phyloP scores from a whole-genome alignment of 495 filamentous ascomycete genomes.

The Peziza echinospora region DNA sequence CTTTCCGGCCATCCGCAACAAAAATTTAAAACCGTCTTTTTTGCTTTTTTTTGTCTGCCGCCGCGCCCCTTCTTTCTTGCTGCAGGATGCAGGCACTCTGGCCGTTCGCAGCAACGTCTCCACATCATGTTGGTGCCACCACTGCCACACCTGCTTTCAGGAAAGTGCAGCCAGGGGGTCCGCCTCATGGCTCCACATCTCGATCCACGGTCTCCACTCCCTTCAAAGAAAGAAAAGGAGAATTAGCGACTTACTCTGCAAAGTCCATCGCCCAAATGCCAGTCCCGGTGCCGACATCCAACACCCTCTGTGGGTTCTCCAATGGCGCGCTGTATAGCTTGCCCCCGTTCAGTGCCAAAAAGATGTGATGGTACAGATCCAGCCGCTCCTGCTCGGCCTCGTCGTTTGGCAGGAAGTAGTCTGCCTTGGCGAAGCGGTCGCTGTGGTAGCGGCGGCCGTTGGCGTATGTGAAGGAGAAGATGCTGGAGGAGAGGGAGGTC shows the following conservation, averaged over 20 bases:
- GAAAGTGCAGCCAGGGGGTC: too few relatives aligned
- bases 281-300: conserved; percentile 21
- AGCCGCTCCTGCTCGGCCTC: conserved; percentile 4
- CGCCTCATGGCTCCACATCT: background rate
- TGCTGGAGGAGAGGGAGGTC: background rate
- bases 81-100: too few relatives aligned
- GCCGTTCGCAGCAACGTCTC: too few relatives aligned
- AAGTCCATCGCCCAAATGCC: conserved; percentile 19
- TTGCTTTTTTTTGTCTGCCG: too few relatives aligned
- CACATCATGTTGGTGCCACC: background rate
- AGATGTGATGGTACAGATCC: conserved; percentile 19
- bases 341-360: conserved; percentile 6
- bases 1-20: background rate
- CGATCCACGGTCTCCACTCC: background rate
- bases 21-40: too few relatives aligned
- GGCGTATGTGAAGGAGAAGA: conserved; percentile 19
- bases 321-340: conserved; percentile 14
- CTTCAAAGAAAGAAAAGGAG: background rate
- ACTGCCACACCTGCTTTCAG: too few relatives aligned
- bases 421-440: conserved; percentile 16
- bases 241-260: conserved; percentile 8
- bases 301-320: background rate
- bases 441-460: conserved; percentile 37
- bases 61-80: too few relatives aligned
- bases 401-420: background rate